A percentile compares a stretch with the other conserved stretches of the same genome.
These are phyloP conservation scores for Lyophyllum decastes DNA, from an alignment of 768 basidiomycete species.

Conservation along the genomic window DNA sequence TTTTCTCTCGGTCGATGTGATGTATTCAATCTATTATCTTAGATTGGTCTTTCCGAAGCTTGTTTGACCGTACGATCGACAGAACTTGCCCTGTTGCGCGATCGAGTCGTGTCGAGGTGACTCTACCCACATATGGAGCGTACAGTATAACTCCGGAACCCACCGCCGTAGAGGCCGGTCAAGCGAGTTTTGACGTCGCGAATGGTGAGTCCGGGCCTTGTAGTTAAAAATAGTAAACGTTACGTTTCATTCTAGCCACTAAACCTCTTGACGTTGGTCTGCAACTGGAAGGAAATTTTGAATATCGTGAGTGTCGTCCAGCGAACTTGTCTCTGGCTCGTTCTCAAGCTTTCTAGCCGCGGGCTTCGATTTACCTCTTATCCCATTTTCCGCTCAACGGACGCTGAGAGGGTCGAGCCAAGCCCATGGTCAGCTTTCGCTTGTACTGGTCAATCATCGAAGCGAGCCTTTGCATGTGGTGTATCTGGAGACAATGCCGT, in stretches of 20 bases:
- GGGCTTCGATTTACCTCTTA: conserved; percentile 39
- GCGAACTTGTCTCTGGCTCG: not conserved
- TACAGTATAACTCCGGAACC: conserved; percentile 59
- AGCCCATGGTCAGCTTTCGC: conserved; percentile 69
- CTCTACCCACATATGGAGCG: conserved; percentile 40
- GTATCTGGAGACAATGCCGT: conserved; percentile 93
- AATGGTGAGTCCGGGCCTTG: conserved; percentile 37
- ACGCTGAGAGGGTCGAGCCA: conserved; percentile 76
- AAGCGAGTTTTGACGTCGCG: conserved; percentile 50
- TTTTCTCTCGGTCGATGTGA: not conserved
- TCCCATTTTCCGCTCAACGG: conserved; percentile 65
- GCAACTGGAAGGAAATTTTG: conserved; percentile 59
- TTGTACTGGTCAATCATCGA: conserved; percentile 66
- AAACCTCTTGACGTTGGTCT: conserved; percentile 59
- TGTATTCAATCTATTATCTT: conserved; percentile 4
- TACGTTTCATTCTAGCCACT: conserved; percentile 28
- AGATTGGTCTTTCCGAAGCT: conserved; percentile 76
- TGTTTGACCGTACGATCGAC: conserved; percentile 71
- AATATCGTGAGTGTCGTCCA: conserved; percentile 50
- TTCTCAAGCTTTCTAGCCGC: conserved; percentile 29
- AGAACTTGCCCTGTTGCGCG: conserved; percentile 69
- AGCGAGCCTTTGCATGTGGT: conserved; percentile 45
- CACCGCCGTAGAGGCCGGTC: conserved; percentile 27
- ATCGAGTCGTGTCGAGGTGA: conserved; percentile 55
- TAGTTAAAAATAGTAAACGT: conserved; percentile 7